Evolutionary conservation across 148 eudicot genomes (phyloP).

Genomic region (Arbutus unedo): DNA sequence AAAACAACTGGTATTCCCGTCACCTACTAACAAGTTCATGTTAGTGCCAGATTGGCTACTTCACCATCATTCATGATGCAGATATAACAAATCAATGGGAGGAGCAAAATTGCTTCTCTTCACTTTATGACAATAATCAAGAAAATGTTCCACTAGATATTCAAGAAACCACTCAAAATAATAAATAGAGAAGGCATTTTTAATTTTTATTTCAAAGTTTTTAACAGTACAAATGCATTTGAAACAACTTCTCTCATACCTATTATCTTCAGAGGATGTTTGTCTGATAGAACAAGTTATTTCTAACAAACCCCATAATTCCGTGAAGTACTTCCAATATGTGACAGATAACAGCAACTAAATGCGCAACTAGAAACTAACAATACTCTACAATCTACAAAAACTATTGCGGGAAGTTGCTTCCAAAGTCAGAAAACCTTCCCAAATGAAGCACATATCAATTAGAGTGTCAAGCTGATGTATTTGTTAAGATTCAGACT

Average conservation of each 20-base stretch:
- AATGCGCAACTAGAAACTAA: neutral
- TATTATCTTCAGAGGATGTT: neutral
- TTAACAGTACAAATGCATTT: neutral
- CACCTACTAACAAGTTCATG: conserved; percentile 45
- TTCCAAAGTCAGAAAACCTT: neutral
- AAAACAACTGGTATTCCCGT: conserved; percentile 91
- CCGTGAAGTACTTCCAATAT: neutral
- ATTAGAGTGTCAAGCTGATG: neutral
- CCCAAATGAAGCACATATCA: neutral
- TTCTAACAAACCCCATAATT: neutral
- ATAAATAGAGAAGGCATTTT: neutral
- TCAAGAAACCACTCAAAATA: too few relatives aligned
- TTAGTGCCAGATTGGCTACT: conserved; percentile 7
- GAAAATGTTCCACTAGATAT: neutral
- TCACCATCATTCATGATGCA: neutral
- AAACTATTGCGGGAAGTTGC: neutral
- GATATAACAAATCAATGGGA: too few relatives aligned
- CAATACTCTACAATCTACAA: neutral
- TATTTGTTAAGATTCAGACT: neutral
- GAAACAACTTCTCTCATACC: neutral
- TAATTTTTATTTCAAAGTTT: neutral
- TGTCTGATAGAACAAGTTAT: neutral
- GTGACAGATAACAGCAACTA: too few relatives aligned
- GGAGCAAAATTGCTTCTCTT: neutral
- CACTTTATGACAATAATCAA: neutral